Conservation (phyloP, 2,329 filamentous ascomycete species). For the Clonostachys solani region DNA sequence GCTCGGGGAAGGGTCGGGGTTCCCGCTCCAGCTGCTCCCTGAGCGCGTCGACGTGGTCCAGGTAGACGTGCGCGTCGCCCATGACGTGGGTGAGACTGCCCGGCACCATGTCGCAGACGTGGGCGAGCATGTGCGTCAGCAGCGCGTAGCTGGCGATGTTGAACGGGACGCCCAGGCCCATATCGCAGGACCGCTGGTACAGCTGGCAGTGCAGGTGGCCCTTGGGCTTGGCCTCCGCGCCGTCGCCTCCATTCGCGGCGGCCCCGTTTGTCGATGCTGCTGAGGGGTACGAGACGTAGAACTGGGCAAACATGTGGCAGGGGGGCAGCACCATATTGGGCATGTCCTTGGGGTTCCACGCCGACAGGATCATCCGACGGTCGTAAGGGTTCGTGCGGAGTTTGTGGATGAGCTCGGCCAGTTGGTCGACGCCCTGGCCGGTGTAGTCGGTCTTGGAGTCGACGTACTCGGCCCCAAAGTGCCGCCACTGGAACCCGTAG, state of each 20-base stretch:
- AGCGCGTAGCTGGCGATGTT: slow-evolving; percentile 96
- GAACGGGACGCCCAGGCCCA: slow-evolving; percentile 95
- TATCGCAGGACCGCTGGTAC: slow-evolving; percentile 93
- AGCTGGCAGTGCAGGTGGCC: slow-evolving; percentile 82
- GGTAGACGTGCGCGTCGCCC: slow-evolving; percentile 97
- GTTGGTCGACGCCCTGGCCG: slow-evolving; percentile 87
- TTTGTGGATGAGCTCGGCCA: slow-evolving; percentile 86
- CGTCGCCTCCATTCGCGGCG: slow-evolving; percentile 14
- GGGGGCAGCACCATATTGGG: slow-evolving; percentile 87
- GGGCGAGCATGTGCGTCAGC: slow-evolving; percentile 91
- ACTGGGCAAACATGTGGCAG: slow-evolving; percentile 97
- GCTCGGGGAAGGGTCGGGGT: slow-evolving; percentile 73
- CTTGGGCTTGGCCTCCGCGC: slow-evolving; percentile 42
- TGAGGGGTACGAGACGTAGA: slow-evolving; percentile 77
- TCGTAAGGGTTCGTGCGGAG: slow-evolving; percentile 82
- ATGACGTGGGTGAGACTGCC: slow-evolving; percentile 91
- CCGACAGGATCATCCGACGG: slow-evolving; percentile 81
- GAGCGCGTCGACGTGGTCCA: slow-evolving; percentile 87
- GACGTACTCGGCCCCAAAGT: slow-evolving; percentile 89
- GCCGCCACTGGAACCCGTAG: slow-evolving; percentile 98
- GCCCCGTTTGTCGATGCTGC: slow-evolving; percentile 1
- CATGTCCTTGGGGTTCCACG: slow-evolving; percentile 90
- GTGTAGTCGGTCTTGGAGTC: slow-evolving; percentile 78
- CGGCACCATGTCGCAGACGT: slow-evolving; percentile 78
- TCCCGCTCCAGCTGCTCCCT: slow-evolving; percentile 75